Percentiles rank a stretch among this genome's conserved stretches.
Evolutionary conservation across 257 asterid species (phyloP).

Genomic region (Capsicum pubescens): DNA sequence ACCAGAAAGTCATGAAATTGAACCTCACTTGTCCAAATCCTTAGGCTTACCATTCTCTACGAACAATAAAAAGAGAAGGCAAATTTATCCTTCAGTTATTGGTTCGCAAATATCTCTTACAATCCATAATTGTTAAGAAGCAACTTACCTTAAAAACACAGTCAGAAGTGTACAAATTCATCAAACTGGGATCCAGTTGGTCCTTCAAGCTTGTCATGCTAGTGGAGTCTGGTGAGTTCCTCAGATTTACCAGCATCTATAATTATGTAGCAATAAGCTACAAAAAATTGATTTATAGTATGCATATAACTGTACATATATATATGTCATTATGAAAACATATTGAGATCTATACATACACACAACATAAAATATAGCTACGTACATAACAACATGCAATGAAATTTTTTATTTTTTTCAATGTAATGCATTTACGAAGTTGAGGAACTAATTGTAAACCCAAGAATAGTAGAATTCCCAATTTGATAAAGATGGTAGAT

Average conservation of each 20-base stretch:
- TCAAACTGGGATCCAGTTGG: conserved; percentile 42
- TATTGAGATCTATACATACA: background rate
- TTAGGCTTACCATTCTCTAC: no score
- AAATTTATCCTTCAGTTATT: no score
- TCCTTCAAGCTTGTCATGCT: conserved; percentile 86
- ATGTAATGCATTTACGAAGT: background rate
- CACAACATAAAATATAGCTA: background rate
- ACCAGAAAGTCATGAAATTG: no score
- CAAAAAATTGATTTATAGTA: background rate
- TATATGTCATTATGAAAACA: background rate
- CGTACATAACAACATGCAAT: background rate
- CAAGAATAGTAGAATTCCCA: background rate
- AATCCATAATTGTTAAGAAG: background rate
- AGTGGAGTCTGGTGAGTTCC: conserved; percentile 76
- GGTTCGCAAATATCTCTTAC: background rate
- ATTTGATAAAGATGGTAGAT: background rate
- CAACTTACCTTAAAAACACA: conserved; percentile 83
- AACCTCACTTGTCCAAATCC: no score
- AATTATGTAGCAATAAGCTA: conserved; percentile 35
- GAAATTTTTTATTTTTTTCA: background rate
- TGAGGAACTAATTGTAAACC: conserved; percentile 16
- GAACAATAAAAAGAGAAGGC: no score
- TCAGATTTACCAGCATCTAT: conserved; percentile 90
- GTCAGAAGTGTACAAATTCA: conserved; percentile 59
- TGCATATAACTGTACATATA: background rate